Evolutionary conservation across 192 early-diverging fungal genomes (phyloP), one percentile per base, ranked within the genome.

Genomic region (Podila clonocystis): DNA sequence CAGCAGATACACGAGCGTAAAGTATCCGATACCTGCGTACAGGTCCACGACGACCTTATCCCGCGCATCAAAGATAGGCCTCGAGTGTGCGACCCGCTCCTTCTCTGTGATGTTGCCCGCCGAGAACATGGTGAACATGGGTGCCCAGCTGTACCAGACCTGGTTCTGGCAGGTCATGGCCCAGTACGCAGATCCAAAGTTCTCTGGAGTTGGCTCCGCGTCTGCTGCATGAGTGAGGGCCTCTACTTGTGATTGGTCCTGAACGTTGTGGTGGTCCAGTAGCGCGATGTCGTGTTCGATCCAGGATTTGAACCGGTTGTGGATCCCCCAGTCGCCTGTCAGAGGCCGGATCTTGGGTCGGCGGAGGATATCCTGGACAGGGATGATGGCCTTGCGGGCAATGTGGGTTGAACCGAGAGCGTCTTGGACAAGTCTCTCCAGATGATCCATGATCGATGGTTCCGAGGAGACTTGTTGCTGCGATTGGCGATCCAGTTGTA

Each of bases 111-210:
- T 84, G 15, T 84, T 84, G 28, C 83, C 83, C 1, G 83, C 71
- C 0, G 77, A 84, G 63, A 84, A 84, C 83, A 84, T 84, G 59
- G 83, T 84, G 34, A 82, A 82, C 69, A 84, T 74, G 38, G 83
- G 83, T 13, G 83, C 58, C 83, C 83, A 84, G 2, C 8, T n/a
- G 57, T 82, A 84, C 55, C 57, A 69, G 41, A 84, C 72, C 9
- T 76, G 69, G 57, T 84, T 84, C 36, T 84, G 83, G 9, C 70
- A 70, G 28, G 83, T 75, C 28, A 58, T 62, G 12, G 72, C 65
- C 83, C 83, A 84, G 41, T 63, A 84, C 0, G 83, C 52, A 7
- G 50, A 24, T 0, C 19, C 28, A 24, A 79, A 74, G 65, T 67
- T 70, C 9, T 58, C 30, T 3, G 30, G 4, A 4, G 66, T 70